Percentiles rank a stretch among this genome's conserved stretches.
Evolutionary conservation across 1,284 basidiomycete genomes (phyloP).

Genomic region (Ganoderma leucocontextum): DNA sequence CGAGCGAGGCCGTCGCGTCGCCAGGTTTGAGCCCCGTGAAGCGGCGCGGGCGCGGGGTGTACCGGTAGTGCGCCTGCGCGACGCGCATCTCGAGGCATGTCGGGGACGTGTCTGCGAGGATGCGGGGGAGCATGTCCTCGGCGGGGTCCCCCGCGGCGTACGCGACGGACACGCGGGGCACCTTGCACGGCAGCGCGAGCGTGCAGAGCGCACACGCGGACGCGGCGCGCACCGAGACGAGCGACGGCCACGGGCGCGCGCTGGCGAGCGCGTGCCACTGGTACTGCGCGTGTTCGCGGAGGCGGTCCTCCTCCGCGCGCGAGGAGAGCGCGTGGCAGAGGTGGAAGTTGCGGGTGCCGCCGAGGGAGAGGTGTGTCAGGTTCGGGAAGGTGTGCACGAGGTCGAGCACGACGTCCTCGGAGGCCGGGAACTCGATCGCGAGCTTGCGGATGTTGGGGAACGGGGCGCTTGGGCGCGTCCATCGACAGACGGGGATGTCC

Average conservation of each 20-base stretch:
- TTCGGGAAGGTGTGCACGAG: conserved; percentile 17
- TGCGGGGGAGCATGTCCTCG: conserved; percentile 13
- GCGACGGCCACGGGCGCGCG: conserved; percentile 7
- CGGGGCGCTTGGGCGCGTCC: background rate
- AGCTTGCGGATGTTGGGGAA: conserved; percentile 18
- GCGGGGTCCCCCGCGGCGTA: conserved; percentile 15
- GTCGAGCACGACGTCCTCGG: conserved; percentile 14
- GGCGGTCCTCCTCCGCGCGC: conserved; percentile 14
- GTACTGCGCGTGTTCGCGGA: conserved; percentile 14
- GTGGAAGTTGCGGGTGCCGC: conserved; percentile 17
- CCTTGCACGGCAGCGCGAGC: conserved; percentile 18
- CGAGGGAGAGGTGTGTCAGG: conserved; percentile 13
- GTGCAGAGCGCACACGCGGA: conserved; percentile 16
- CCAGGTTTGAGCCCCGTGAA: conserved; percentile 9
- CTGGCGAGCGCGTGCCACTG: conserved; percentile 15
- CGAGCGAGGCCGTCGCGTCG: conserved; percentile 8
- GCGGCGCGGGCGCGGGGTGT: conserved; percentile 12
- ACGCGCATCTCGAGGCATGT: conserved; percentile 17
- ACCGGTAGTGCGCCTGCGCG: conserved; percentile 17
- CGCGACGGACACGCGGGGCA: conserved; percentile 5
- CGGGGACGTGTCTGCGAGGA: conserved; percentile 16
- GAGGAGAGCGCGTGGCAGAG: conserved; percentile 15
- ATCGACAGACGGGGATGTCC: conserved; percentile 18
- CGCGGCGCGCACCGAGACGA: conserved; percentile 9
- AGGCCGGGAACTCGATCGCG: conserved; percentile 21